These are phyloP conservation scores for Prunella vulgaris DNA, from an alignment of 257 asterid species.

Conservation along the genomic window DNA sequence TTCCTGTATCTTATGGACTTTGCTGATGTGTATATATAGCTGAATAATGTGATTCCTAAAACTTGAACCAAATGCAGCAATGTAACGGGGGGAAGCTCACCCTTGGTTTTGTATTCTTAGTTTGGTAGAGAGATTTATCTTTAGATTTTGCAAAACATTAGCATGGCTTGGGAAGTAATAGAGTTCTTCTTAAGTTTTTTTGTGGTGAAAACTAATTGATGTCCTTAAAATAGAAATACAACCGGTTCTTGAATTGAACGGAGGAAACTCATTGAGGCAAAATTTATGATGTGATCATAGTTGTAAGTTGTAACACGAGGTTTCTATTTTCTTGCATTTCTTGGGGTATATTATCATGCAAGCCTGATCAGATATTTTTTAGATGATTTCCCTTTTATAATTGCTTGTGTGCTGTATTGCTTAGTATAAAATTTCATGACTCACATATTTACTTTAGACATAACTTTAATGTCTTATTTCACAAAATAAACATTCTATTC, in stretches of 20 bases:
- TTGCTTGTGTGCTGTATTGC: background rate
- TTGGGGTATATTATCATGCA: no score
- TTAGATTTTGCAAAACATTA: background rate
- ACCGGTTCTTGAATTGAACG: background rate
- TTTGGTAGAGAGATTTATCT: background rate
- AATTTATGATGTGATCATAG: background rate
- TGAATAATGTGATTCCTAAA: background rate
- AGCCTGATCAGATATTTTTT: no score
- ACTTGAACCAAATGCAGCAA: background rate
- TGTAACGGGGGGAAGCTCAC: background rate
- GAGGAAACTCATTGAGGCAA: background rate
- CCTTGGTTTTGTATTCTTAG: background rate
- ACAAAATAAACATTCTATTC: slow-evolving; percentile 26
- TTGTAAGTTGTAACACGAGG: background rate
- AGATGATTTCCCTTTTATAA: background rate
- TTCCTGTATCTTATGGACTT: background rate
- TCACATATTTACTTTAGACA: slow-evolving; percentile 9
- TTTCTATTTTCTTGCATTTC: background rate
- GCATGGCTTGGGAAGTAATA: background rate
- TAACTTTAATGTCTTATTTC: slow-evolving; percentile 14
- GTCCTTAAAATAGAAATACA: background rate
- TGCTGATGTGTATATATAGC: background rate
- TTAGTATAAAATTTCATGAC: background rate
- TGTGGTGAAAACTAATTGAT: background rate
- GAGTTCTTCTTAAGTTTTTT: background rate